Base-by-base conservation (phyloP, 805 yeast genomes). In the Saturnispora mendoncae region DNA sequence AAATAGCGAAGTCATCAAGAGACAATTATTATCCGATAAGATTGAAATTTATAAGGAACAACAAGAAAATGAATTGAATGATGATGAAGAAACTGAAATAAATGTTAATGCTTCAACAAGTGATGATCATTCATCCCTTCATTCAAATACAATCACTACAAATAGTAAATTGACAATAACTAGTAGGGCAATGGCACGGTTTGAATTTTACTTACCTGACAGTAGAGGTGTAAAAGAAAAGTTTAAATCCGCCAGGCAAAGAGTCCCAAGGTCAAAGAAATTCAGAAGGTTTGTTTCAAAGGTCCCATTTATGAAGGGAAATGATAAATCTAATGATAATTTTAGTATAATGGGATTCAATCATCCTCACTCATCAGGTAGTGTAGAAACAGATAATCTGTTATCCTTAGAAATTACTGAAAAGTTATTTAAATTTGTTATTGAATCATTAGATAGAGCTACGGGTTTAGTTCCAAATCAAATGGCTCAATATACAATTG, bases 361-460 rank as follows among this genome's bases (percentile, higher is more conserved):
- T n/a, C 18, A 8, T n/a, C 37, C 13, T n/a, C 42, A 9, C 32
- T 20, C 14, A 27, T 19, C 6, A 34, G 30, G 12, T 3, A 14
- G 1, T 30, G 26, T 14, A 29, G 14, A 10, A 7, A 21, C 4
- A 4, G 47, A 43, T 23, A 24, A 28, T 17, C 15, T 48, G 13
- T 47, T 72, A 34, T 66, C 68, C 24, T 55, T 80, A 6, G 51
- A 61, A 13, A 62, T 67, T 20, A 77, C 84, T 2, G 88, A 84
- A 48, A 63, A 68, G 3, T 72, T 84, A 43, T 64, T 86, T 31
- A 79, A 78, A 49, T 73, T 83, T 14, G 72, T 80, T 6, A 80
- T 85, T 27, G 97, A 87, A 60, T 71, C 88, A 1, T 66, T 86
- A 4, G 80, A 88, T 2, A 68, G 96, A 54, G 67, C 81, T 3